These are phyloP conservation scores for Candida michaelii DNA, from an alignment of 805 yeast species.

Conservation along the genomic window DNA sequence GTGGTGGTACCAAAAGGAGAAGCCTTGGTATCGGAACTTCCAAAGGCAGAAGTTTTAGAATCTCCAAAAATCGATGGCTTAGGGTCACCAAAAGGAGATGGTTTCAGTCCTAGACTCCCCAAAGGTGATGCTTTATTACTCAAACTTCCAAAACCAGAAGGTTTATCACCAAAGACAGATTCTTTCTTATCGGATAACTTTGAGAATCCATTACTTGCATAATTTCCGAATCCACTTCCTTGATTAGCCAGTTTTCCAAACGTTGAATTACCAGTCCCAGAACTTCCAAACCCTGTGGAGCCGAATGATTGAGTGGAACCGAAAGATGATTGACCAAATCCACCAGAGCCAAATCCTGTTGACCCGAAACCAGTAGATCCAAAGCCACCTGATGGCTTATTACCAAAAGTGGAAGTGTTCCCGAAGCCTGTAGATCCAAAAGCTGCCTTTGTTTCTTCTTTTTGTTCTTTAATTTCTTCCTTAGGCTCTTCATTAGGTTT, in stretches of 20 bases:
- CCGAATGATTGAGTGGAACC: slow-evolving; percentile 14
- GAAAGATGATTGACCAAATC: slow-evolving; percentile 5
- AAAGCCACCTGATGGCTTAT: not conserved
- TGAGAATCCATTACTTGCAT: slow-evolving; percentile 8
- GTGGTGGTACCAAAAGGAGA: slow-evolving; percentile 12
- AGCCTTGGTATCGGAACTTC: not conserved
- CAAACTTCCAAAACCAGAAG: not conserved
- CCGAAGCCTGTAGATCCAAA: slow-evolving; percentile 8
- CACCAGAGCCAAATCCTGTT: slow-evolving; percentile 9
- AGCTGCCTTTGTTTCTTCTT: not conserved
- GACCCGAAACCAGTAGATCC: slow-evolving; percentile 4
- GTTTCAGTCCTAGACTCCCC: slow-evolving; percentile 1
- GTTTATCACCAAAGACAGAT: slow-evolving; percentile 17
- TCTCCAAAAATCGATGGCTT: slow-evolving; percentile 4
- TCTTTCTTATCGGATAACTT: slow-evolving; percentile 10
- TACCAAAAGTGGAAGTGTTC: slow-evolving; percentile 3
- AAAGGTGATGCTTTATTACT: slow-evolving; percentile 2
- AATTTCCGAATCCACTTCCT: slow-evolving; percentile 17
- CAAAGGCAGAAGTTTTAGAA: slow-evolving; percentile 11
- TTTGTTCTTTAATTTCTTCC: not conserved
- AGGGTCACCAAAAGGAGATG: not conserved
- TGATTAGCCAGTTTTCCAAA: slow-evolving; percentile 7
- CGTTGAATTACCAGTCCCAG: slow-evolving; percentile 11
- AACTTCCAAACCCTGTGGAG: slow-evolving; percentile 7
- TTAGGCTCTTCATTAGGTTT: too few relatives aligned